Evolutionary conservation across 2,329 filamentous ascomycete species (phyloP), one percentile per base, ranked within the genome.

Genomic region (Verticillium zaregamsianum): DNA sequence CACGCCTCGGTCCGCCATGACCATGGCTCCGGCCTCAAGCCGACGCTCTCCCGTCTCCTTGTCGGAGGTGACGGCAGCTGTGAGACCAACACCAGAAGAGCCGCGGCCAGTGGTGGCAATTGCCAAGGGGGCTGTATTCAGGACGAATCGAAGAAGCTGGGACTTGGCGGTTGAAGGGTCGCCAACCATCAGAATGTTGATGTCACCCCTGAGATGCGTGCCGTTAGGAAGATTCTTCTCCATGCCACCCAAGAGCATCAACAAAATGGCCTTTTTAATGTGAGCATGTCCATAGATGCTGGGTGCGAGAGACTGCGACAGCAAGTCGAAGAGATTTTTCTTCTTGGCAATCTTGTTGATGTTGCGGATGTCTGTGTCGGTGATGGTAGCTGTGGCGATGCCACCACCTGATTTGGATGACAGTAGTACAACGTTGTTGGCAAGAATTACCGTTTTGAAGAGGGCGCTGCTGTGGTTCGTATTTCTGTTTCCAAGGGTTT

Each of bases 181-280:
- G 78, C 95, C 95, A 54, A 99, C 94, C 95, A 99, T 98, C 58
- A 99, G 83, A 67, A 99, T 97, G 74, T 99, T 99, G 79, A 99
- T 98, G 72, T 99, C 95, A 80, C 95, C 95, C 84, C 95, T 90
- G 73, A 99, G 79, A 85, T 99, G 95, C 1, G 95, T 98, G 62
- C 95, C 95, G 69, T 99, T 99, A 66, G 98, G 95, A 61, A 99
- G 78, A 71, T 99, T 99, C 83, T 99, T 99, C 81, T 99, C 95
- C 84, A 96, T 93, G 62, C 95, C 95, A 71, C 95, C 91, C 15
- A 99, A 81, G 32, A 99, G 84, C 91, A 98, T 96, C 57, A 99
- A 86, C 35, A 99, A 79, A 66, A 99, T 96, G 0, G 95, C 95
- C 77, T 96, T 97, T 77, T 99, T 99, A 79, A 99, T 96, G 74